Conservation (phyloP, 2,329 filamentous ascomycete species). For the Coniochaeta hoffmannii region DNA sequence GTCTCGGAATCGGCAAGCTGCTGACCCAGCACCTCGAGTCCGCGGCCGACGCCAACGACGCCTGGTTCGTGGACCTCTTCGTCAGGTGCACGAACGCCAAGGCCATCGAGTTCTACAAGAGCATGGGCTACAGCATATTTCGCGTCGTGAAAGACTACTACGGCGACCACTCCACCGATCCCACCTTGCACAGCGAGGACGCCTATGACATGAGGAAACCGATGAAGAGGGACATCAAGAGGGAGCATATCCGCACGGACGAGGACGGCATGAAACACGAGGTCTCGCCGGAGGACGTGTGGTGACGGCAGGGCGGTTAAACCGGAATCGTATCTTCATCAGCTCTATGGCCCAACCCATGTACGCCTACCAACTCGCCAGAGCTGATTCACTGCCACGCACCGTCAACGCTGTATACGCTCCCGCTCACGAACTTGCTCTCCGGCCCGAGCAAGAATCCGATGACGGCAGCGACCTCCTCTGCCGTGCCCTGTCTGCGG, state of each 20-base stretch:
- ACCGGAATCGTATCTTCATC: not conserved
- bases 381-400: constrained; percentile 25
- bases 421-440: constrained; percentile 37
- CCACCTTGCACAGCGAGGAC: constrained; percentile 64
- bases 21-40: constrained; percentile 75
- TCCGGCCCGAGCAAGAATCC: constrained; percentile 39
- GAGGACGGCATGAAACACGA: constrained; percentile 71
- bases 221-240: constrained; percentile 69
- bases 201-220: constrained; percentile 97
- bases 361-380: not conserved
- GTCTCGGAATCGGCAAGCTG: constrained; percentile 79
- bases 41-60: constrained; percentile 72
- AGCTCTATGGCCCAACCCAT: not conserved
- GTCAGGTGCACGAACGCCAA: constrained; percentile 82
- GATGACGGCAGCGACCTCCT: constrained; percentile 38
- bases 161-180: constrained; percentile 67
- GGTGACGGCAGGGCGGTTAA: constrained; percentile 37
- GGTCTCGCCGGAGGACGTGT: constrained; percentile 81
- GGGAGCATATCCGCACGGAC: constrained; percentile 69
- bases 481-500: constrained; percentile 35
- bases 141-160: constrained; percentile 89
- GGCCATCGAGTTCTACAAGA: constrained; percentile 82
- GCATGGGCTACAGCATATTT: constrained; percentile 87
- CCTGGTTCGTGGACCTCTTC: constrained; percentile 95
- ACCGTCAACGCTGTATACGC: constrained; percentile 38